Base-by-base conservation (phyloP, 2,329 filamentous ascomycete genomes). In the Penicillium olsonii region DNA sequence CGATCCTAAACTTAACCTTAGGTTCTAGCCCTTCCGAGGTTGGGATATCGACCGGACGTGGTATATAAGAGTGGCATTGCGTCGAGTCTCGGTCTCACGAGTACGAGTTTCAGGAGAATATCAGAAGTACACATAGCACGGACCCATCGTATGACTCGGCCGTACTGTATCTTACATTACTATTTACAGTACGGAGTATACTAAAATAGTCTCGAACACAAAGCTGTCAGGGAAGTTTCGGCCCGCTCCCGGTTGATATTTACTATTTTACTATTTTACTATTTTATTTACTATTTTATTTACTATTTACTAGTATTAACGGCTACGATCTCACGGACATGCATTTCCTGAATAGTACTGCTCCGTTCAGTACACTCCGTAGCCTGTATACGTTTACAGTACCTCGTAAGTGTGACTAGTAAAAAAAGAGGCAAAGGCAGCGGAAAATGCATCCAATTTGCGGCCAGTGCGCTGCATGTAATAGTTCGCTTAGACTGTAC, bases 381-480 rank as follows among this genome's bases (percentile, higher is more conserved):
- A n/a, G n/a, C n/a, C n/a, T n/a, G n/a, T n/a, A n/a, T n/a, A n/a
- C n/a, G n/a, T n/a, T n/a, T n/a, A n/a, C n/a, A n/a, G n/a, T n/a
- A n/a, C 18, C 11, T 22, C 1, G 14, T 22, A 12, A 29, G 20
- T 11, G 19, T 15, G 12, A 24, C 24, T 4, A 38, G 9, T 11
- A 39, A 26, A 27, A 15, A 39, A 26, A n/a, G 15, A 19, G 1
- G n/a, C 19, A 18, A 37, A 61, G 59, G 59, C 59, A 61, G 42
- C 58, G 50, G 50, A 53, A 55, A 61, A 60, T 60, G 57, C 59
- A 60, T 53, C 57, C 57, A 53, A 56, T 56, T 54, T 59, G 57
- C 53, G 55, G 57, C 59, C 59, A 61, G 55, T 60, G 59, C 59
- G 45, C 59, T 57, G 59, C 59, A 61, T 53, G 52, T 56, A 61